Conservation (phyloP, 2,329 filamentous ascomycete genomes). For the Aspergillus sp. region DNA sequence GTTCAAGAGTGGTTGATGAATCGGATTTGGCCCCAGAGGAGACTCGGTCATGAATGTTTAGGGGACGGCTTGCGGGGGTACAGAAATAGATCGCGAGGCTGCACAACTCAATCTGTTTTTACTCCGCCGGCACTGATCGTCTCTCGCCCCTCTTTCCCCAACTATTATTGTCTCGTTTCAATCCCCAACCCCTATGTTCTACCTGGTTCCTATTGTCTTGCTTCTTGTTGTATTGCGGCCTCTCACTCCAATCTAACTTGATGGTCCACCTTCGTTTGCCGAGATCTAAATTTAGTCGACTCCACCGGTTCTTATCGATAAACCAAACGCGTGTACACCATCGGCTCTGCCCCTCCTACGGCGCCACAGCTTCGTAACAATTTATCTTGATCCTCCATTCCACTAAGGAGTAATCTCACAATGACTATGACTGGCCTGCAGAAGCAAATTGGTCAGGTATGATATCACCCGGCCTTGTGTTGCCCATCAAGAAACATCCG, state of each 20-base stretch:
- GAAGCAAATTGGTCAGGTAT: slow-evolving; percentile 40
- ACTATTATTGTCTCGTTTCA: no score
- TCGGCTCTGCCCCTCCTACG: background rate
- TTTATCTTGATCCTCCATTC: background rate
- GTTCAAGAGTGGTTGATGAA: no score
- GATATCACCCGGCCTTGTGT: background rate
- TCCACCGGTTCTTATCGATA: slow-evolving; percentile 1
- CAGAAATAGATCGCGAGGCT: background rate
- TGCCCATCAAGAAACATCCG: background rate
- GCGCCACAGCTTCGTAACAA: background rate
- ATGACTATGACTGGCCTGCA: slow-evolving; percentile 28
- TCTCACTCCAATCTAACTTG: background rate
- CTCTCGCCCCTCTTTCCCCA: background rate
- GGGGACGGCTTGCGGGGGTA: no score
- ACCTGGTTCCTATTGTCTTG: background rate
- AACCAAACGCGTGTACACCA: background rate
- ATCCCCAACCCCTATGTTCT: background rate
- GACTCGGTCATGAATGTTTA: no score
- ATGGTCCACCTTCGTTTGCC: background rate
- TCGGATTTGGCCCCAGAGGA: no score
- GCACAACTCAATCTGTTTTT: background rate
- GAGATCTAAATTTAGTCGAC: slow-evolving; percentile 1
- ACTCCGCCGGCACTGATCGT: background rate
- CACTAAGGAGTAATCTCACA: background rate
- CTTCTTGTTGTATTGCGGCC: background rate